phyloP scores from a whole-genome alignment of 345 rosid genomes.

The Anastatica hierochuntica region DNA sequence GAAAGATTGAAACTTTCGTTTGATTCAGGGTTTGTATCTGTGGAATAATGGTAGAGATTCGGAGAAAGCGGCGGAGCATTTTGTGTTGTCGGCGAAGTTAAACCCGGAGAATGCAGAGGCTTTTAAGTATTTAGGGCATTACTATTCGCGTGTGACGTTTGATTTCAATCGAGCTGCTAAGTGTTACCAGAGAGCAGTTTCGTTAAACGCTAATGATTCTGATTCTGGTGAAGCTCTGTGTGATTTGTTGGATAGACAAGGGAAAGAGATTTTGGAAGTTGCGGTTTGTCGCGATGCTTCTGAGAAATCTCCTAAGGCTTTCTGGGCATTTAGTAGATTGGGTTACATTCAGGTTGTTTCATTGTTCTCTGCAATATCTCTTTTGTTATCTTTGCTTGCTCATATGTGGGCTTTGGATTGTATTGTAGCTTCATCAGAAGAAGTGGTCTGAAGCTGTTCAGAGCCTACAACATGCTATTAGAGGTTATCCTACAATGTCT shows the following conservation, averaged over 20 bases:
- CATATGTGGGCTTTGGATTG: not conserved
- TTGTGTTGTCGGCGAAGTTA: slow-evolving; percentile 54
- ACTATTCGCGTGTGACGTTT: slow-evolving; percentile 35
- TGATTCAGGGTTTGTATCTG: slow-evolving; percentile 51
- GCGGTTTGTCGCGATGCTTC: slow-evolving; percentile 68
- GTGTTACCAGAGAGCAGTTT: slow-evolving; percentile 80
- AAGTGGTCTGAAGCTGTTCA: slow-evolving; percentile 89
- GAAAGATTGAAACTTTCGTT: not conserved
- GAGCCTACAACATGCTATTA: slow-evolving; percentile 86
- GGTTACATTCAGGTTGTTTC: slow-evolving; percentile 64
- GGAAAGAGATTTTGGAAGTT: slow-evolving; percentile 64
- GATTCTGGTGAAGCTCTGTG: slow-evolving; percentile 78
- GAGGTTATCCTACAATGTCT: slow-evolving; percentile 72
- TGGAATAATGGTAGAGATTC: slow-evolving; percentile 45
- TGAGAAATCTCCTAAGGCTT: slow-evolving; percentile 78
- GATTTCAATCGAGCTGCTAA: slow-evolving; percentile 72
- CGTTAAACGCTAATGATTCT: slow-evolving; percentile 56
- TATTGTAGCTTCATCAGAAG: slow-evolving; percentile 43
- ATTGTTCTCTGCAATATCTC: not conserved
- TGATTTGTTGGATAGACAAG: slow-evolving; percentile 58
- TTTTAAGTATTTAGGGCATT: slow-evolving; percentile 71
- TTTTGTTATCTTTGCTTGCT: not conserved
- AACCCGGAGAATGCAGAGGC: slow-evolving; percentile 58
- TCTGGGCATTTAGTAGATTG: slow-evolving; percentile 81
- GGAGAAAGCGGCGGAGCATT: slow-evolving; percentile 68